These are phyloP conservation scores for Cruciata laevipes DNA, from an alignment of 257 asterid genomes.

Conservation along the genomic window DNA sequence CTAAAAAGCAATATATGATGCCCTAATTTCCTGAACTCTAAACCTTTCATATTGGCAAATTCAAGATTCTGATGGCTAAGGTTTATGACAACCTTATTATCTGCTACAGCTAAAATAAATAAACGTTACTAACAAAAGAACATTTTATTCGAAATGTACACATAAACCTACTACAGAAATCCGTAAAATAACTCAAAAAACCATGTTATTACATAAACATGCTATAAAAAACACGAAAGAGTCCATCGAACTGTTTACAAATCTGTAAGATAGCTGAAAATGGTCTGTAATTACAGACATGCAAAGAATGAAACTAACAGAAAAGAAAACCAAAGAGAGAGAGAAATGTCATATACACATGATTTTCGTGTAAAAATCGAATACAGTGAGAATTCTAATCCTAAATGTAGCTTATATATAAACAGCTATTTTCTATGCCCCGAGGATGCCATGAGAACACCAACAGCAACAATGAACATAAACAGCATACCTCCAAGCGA, in stretches of 20 bases:
- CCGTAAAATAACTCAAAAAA: no score
- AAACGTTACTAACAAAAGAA: no score
- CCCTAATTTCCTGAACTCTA: background rate
- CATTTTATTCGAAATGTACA: background rate
- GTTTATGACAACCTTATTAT: no score
- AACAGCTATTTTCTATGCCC: constrained; percentile 52
- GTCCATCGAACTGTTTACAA: no score
- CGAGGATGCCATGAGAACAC: constrained; percentile 77
- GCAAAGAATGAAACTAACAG: background rate
- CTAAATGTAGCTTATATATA: background rate
- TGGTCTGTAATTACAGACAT: background rate
- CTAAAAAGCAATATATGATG: constrained; percentile 19
- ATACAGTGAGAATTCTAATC: background rate
- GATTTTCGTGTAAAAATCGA: background rate
- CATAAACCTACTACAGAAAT: background rate
- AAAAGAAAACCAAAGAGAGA: background rate
- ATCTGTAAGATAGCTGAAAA: background rate
- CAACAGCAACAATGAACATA: constrained; percentile 81
- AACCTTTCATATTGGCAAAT: background rate
- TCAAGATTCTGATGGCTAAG: background rate
- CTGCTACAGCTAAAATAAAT: background rate
- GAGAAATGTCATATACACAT: background rate
- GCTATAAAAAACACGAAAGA: background rate
- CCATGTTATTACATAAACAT: no score
- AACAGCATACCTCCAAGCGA: constrained; percentile 59